phyloP scores from a whole-genome alignment of 2,329 filamentous ascomycete species.

The Monosporascus ibericus region DNA sequence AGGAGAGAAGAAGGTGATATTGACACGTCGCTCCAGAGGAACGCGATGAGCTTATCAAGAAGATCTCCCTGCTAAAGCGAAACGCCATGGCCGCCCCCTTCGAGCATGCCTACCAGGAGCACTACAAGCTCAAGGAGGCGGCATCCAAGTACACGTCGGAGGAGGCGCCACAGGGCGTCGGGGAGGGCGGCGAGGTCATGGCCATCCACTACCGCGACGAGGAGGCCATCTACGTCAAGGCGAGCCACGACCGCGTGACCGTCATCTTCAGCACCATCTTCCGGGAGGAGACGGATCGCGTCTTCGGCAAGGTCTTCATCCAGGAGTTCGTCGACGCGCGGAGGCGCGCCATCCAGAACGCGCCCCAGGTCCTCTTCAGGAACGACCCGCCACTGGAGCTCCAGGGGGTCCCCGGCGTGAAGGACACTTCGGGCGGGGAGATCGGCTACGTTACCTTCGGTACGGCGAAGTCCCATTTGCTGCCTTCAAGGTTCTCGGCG shows the following conservation, averaged over 20 bases:
- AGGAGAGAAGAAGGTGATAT: background rate
- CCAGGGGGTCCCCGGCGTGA: conserved; percentile 78
- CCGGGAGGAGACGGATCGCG: conserved; percentile 92
- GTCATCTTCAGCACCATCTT: conserved; percentile 99
- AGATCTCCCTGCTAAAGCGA: conserved; percentile 88
- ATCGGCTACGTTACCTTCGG: conserved; percentile 98
- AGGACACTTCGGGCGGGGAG: conserved; percentile 69
- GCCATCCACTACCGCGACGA: conserved; percentile 98
- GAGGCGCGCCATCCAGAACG: conserved; percentile 93
- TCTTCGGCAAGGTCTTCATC: conserved; percentile 97
- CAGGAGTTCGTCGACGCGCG: conserved; percentile 98
- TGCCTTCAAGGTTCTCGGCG: background rate
- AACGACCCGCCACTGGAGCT: conserved; percentile 92
- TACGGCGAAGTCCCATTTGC: conserved; percentile 34
- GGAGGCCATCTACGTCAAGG: conserved; percentile 98
- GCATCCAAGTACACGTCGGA: conserved; percentile 91
- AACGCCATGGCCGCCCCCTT: conserved; percentile 99
- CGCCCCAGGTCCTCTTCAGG: conserved; percentile 92
- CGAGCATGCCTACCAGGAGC: conserved; percentile 92
- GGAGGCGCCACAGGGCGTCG: conserved; percentile 83
- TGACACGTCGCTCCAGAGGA: conserved; percentile 50
- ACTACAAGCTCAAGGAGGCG: conserved; percentile 78
- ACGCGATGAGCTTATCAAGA: conserved; percentile 77
- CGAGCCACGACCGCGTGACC: conserved; percentile 92
- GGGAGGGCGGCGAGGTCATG: conserved; percentile 87